Evolutionary conservation across 2,329 filamentous ascomycete genomes (phyloP).

Genomic region (Sclerotinia trifoliorum): DNA sequence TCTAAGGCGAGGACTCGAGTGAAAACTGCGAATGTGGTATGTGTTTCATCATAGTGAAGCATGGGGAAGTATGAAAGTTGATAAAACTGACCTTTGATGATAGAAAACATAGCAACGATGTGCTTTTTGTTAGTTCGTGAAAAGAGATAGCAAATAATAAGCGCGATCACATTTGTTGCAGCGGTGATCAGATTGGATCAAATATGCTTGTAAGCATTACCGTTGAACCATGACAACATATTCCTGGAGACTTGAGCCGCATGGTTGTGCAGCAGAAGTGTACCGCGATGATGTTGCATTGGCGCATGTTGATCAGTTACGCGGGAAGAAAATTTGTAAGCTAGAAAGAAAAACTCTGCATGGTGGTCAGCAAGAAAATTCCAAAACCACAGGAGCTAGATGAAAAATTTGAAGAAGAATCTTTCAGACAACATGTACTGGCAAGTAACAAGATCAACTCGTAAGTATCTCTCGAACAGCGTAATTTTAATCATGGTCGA

Average conservation of each 20-base stretch:
- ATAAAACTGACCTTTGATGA: conserved; percentile 23
- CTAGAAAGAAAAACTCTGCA: conserved; percentile 27
- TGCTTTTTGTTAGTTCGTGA: conserved; percentile 2
- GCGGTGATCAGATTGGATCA: not conserved
- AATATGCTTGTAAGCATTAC: conserved; percentile 7
- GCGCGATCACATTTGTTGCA: not conserved
- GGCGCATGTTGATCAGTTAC: not conserved
- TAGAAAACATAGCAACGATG: not conserved
- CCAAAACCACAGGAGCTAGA: conserved; percentile 20
- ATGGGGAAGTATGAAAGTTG: conserved; percentile 18
- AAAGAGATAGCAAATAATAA: not conserved
- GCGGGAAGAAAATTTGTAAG: conserved; percentile 13
- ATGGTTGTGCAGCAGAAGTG: conserved; percentile 12
- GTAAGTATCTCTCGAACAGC: conserved; percentile 62
- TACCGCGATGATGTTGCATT: conserved; percentile 10
- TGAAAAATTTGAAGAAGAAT: not conserved
- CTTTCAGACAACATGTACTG: conserved; percentile 81
- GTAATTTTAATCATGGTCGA: conserved; percentile 80
- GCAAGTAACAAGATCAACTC: conserved; percentile 77
- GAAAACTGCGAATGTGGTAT: conserved; percentile 85
- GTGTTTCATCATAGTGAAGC: conserved; percentile 66
- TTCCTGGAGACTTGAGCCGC: not conserved
- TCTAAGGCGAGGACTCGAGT: conserved; percentile 67
- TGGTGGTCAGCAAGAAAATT: conserved; percentile 28
- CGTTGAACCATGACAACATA: conserved; percentile 9